phyloP scores from a whole-genome alignment of 495 filamentous ascomycete species.

The Podospora appendiculata region DNA sequence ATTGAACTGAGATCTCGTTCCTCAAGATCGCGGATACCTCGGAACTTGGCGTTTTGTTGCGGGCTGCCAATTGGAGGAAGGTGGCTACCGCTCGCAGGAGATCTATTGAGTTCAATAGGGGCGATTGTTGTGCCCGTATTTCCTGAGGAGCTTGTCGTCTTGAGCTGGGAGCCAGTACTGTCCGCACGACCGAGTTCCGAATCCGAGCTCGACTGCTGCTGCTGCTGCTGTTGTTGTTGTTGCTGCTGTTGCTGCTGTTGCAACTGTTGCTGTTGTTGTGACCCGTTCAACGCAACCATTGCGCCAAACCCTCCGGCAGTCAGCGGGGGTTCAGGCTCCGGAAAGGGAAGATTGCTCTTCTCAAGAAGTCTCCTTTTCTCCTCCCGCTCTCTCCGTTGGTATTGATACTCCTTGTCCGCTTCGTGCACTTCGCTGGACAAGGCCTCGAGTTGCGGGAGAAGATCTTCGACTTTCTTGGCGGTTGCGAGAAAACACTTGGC shows the following conservation, averaged over 20 bases:
- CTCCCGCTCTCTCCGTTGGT: slow-evolving; percentile 85
- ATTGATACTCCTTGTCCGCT: slow-evolving; percentile 91
- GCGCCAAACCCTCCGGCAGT: slow-evolving; percentile 17
- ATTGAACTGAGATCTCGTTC: slow-evolving; percentile 57
- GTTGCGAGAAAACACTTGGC: slow-evolving; percentile 73
- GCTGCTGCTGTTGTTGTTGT: too few relatives aligned
- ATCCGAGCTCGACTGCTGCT: slow-evolving; percentile 39
- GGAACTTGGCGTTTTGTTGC: slow-evolving; percentile 61
- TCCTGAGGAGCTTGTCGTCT: slow-evolving; percentile 27
- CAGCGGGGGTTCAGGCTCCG: slow-evolving; percentile 55
- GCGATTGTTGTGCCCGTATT: slow-evolving; percentile 15
- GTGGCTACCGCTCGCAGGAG: slow-evolving; percentile 35
- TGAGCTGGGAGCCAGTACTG: slow-evolving; percentile 61
- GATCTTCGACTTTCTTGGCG: slow-evolving; percentile 78
- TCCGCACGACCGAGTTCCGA: slow-evolving; percentile 62
- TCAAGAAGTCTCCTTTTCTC: slow-evolving; percentile 85
- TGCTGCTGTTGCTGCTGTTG: too few relatives aligned
- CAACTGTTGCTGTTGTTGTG: too few relatives aligned
- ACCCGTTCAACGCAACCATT: slow-evolving; percentile 30
- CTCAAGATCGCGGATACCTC: slow-evolving; percentile 82
- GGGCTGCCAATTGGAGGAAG: slow-evolving; percentile 36
- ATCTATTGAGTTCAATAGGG: slow-evolving; percentile 31
- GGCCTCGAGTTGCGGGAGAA: slow-evolving; percentile 89
- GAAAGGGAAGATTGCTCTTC: slow-evolving; percentile 75
- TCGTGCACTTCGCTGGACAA: slow-evolving; percentile 80